Base-by-base conservation (phyloP, 2,329 filamentous ascomycete species). In the Nakataea oryzae region DNA sequence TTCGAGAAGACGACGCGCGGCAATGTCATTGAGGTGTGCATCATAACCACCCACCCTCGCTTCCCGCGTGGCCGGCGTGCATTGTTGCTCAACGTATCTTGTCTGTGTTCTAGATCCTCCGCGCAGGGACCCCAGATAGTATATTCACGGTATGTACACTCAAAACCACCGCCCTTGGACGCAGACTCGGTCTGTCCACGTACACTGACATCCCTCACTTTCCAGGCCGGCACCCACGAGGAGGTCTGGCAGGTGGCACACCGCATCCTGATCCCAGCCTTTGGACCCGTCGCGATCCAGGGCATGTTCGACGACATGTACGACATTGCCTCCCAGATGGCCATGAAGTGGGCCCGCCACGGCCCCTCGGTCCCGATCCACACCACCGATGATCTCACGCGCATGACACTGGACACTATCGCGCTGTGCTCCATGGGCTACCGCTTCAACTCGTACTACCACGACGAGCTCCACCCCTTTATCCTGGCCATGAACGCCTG, bases 291-390 rank as follows among this genome's bases (percentile, higher is more conserved):
- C 27, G 79, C 82, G 1, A 90, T 91, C 67, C 79, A 83, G 50
- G 76, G 74, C 62, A 90, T 90, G 87, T 90, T 87, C 64, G 78
- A 82, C 64, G 84, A 87, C 67, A 87, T 87, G 85, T 79, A 86
- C 65, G 87, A 90, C 66, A 84, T 90, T 63, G 81, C 86, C 4
- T 78, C 79, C 0, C 87, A 90, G 69, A 73, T 90, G 59, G 79
- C 82, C 13, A 78, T 89, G 73, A 90, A 90, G 71, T 86, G 86
- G 81, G 86, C 86, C 24, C 79, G 87, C 47, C 78, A 84, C 66
- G 88, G 88, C 0, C 74, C 83, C 1, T 71, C 77, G 1, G 71
- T 79, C 57, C 75, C 80, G 13, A 87, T 92, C 63, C 74, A 79
- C 56, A 82, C 83, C 0, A 80, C 83, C 0, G 85, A 88, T 24